Conservation (phyloP, 2,329 filamentous ascomycete genomes). For the Hyphodiscus sp. region DNA sequence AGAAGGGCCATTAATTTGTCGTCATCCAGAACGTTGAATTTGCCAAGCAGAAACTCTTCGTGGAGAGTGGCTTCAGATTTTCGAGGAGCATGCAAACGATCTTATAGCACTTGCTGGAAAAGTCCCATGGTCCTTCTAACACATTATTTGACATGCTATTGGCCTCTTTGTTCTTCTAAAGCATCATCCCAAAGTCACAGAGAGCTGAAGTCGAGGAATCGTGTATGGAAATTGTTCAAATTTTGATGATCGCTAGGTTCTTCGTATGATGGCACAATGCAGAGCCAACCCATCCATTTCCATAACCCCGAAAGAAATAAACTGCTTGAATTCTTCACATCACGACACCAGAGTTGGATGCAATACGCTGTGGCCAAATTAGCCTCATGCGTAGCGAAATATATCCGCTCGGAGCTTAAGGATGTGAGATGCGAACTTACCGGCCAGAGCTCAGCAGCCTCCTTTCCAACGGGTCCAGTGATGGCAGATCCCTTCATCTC, state of each 20-base stretch:
- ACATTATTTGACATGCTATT: not conserved
- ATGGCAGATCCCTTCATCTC: slow-evolving; percentile 99
- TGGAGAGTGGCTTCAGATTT: no score
- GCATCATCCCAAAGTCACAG: not conserved
- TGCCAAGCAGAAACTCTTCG: no score
- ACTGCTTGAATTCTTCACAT: slow-evolving; percentile 63
- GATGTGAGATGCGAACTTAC: slow-evolving; percentile 48
- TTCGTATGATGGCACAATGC: slow-evolving; percentile 13
- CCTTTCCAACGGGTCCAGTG: slow-evolving; percentile 98
- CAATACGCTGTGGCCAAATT: slow-evolving; percentile 69
- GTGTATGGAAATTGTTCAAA: slow-evolving; percentile 1
- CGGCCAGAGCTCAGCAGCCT: slow-evolving; percentile 99
- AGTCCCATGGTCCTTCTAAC: no score
- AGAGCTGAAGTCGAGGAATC: not conserved
- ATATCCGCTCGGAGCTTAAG: not conserved
- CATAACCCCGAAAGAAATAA: slow-evolving; percentile 27
- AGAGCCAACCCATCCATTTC: slow-evolving; percentile 18
- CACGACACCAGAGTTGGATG: slow-evolving; percentile 99
- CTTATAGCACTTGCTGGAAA: no score
- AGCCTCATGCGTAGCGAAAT: slow-evolving; percentile 23
- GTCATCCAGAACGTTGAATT: no score
- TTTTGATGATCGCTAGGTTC: slow-evolving; percentile 13
- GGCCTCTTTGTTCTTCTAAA: not conserved
- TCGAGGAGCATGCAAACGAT: no score
- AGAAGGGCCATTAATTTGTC: no score